These are phyloP conservation scores for Protea cynaroides DNA, from an alignment of 164 flowering plant genomes.

Conservation along the genomic window DNA sequence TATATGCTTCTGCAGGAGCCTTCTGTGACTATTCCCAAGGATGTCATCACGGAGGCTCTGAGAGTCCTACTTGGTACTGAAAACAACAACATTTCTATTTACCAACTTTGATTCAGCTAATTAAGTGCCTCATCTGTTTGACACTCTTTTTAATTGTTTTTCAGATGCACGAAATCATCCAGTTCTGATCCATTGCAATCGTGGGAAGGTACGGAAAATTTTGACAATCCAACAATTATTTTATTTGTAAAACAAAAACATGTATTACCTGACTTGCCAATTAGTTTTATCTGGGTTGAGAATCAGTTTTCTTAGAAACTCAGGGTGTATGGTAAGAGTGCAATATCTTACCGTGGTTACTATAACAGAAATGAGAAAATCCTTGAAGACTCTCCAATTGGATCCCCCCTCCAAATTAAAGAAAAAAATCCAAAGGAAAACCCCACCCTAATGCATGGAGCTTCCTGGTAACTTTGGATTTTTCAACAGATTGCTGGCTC, in stretches of 20 bases:
- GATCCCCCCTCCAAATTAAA: too few species aligned
- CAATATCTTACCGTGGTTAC: too few species aligned
- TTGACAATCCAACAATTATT: too few species aligned
- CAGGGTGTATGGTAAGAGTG: background rate
- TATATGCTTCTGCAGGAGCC: slow-evolving; percentile 41
- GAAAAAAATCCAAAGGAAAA: too few species aligned
- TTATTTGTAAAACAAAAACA: background rate
- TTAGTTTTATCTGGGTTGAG: background rate
- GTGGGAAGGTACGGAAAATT: slow-evolving; percentile 53
- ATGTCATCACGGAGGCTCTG: slow-evolving; percentile 56
- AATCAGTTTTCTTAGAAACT: background rate
- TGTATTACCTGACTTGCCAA: background rate
- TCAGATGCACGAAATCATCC: slow-evolving; percentile 78
- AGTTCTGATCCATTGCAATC: slow-evolving; percentile 70
- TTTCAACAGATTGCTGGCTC: too few species aligned
- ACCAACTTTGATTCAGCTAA: background rate
- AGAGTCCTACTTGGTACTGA: slow-evolving; percentile 59
- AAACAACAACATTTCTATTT: background rate
- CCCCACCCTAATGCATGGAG: too few species aligned
- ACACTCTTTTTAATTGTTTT: background rate
- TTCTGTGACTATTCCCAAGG: slow-evolving; percentile 37
- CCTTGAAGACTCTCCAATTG: too few species aligned
- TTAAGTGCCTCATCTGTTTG: background rate
- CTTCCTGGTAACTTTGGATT: too few species aligned
- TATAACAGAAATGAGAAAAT: too few species aligned